A percentile compares a stretch with the other conserved stretches of the same genome.
Evolutionary conservation across 768 basidiomycete species (phyloP).

Genomic region (Gloeopeniophorella convolvens): DNA sequence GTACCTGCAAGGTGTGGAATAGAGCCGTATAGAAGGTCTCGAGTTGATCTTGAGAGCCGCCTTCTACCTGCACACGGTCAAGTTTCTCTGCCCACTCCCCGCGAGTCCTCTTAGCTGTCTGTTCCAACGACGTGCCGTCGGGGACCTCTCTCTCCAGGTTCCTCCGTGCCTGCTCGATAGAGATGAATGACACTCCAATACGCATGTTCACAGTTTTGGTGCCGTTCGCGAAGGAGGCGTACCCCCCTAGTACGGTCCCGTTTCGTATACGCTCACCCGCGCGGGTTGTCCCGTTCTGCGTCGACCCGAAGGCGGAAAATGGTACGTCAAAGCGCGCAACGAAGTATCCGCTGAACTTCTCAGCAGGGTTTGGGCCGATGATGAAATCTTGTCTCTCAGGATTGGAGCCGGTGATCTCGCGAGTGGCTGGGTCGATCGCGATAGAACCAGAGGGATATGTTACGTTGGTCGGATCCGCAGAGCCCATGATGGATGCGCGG

Average conservation of each 20-base stretch:
- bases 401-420: constrained; percentile 58
- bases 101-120: constrained; percentile 32
- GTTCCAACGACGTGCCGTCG: constrained; percentile 33
- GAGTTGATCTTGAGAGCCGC: constrained; percentile 28
- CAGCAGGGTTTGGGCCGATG: constrained; percentile 44
- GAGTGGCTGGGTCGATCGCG: constrained; percentile 33
- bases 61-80: constrained; percentile 31
- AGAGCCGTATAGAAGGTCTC: constrained; percentile 52
- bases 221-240: constrained; percentile 36
- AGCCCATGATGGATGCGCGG: constrained; percentile 54
- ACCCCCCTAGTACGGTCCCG: constrained; percentile 47
- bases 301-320: constrained; percentile 42
- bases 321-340: constrained; percentile 51
- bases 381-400: constrained; percentile 68
- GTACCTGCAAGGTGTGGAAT: constrained; percentile 55
- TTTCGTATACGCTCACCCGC: constrained; percentile 27
- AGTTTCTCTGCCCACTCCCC: constrained; percentile 37
- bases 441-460: constrained; percentile 52
- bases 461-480: constrained; percentile 37
- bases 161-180: constrained; percentile 47
- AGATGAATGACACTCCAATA: constrained; percentile 71
- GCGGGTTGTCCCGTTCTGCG: constrained; percentile 37
- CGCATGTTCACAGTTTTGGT: constrained; percentile 42
- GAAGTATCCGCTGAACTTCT: constrained; percentile 39
- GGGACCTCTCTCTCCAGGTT: constrained; percentile 37